Base-by-base conservation (phyloP, 2,329 filamentous ascomycete species). In the Aspergillus ruber region DNA sequence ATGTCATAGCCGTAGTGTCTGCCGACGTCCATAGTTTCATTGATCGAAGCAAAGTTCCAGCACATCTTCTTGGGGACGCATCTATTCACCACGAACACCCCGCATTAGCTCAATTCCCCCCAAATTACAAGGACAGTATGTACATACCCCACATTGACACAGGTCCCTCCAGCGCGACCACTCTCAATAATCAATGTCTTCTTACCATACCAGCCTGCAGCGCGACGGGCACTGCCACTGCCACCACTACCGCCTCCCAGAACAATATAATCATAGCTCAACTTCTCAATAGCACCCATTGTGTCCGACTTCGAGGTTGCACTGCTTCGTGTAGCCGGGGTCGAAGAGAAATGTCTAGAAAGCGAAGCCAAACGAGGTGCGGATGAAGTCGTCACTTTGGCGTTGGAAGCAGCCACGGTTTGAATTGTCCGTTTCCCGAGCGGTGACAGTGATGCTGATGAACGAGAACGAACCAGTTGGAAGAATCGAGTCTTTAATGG, bases 211-310 rank as follows among this genome's bases (percentile, higher is more conserved):
- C 72, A 77, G 15, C 76, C 75, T 15, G 74, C 68, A 12, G 74
- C 75, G 58, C 75, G 66, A 49, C 74, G 69, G 41, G 70, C 73
- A 46, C 74, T 71, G 47, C 71, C 75, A 53, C 72, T 73, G 33
- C 76, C 77, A 51, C 75, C 76, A 51, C 73, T 75, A 43, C 77
- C 76, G 55, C 76, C 76, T 48, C 77, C 76, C 55, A 79, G 71
- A 48, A 79, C 75, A 47, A 80, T 75, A 54, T 77, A 79, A 57
- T 80, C 77, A 58, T 77, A 79, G 48, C 72, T 68, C 50, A 73
- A 70, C 20, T 67, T 62, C 35, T 67, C 62, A 6, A 72, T 65
- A 20, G 75, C 74, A 50, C 73, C 68, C 74, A 76, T 76, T 46
- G 51, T 61, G 25, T 29, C 25, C 27, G 63, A 62, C n/a, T 57